phyloP scores from a whole-genome alignment of 139 green algal genomes.

The Ettlia oleoabundans region DNA sequence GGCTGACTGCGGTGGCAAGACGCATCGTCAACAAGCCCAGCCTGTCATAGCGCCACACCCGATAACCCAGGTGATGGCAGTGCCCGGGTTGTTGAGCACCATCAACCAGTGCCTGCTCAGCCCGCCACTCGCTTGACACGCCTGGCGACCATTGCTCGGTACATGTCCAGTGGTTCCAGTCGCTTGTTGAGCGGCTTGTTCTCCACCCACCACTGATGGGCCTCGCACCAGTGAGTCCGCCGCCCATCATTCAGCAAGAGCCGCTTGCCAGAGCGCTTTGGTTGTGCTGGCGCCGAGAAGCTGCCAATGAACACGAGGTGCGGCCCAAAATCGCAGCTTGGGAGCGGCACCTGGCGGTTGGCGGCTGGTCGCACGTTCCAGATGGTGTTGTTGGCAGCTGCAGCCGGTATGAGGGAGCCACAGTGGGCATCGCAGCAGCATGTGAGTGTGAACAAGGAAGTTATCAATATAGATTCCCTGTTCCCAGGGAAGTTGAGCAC shows the following conservation, averaged over 20 bases:
- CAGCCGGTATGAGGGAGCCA: too few relatives aligned
- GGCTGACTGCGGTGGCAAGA: too few relatives aligned
- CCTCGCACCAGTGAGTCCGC: background rate
- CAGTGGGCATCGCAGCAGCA: background rate
- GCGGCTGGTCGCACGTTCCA: background rate
- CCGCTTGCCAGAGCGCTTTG: background rate
- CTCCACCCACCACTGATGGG: background rate
- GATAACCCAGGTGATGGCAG: too few relatives aligned
- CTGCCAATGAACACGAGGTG: background rate
- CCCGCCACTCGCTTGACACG: too few relatives aligned
- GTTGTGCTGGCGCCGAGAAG: background rate
- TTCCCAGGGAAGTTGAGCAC: background rate
- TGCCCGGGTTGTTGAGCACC: too few relatives aligned
- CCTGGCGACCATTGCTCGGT: too few relatives aligned
- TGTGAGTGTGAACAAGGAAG: background rate
- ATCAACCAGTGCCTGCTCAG: too few relatives aligned
- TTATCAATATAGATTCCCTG: background rate
- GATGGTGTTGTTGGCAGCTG: constrained; percentile 17
- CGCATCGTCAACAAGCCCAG: too few relatives aligned
- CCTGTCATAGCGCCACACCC: too few relatives aligned
- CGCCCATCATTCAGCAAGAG: background rate
- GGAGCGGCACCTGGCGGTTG: background rate
- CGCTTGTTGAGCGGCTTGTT: too few relatives aligned
- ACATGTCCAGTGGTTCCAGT: too few relatives aligned
- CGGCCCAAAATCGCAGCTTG: background rate